Evolutionary conservation across 345 rosid genomes (phyloP).

Genomic region (Gossypium longicalyx): DNA sequence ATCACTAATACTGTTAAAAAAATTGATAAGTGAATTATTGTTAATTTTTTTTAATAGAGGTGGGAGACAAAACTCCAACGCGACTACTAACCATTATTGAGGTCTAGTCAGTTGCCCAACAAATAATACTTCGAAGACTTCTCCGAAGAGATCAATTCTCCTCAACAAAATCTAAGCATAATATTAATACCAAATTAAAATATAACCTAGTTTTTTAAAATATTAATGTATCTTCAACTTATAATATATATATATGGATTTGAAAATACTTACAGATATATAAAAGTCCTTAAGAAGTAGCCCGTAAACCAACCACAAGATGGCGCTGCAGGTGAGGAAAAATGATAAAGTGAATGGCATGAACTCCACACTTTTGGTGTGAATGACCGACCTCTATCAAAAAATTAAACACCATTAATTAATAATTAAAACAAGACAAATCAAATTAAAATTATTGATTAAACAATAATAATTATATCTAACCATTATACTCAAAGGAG

Average conservation of each 20-base stretch:
- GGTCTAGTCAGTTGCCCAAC: too few relatives aligned
- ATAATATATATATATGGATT: not conserved
- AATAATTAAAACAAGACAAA: not conserved
- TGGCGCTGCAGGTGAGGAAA: conserved; percentile 73
- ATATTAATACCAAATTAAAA: too few relatives aligned
- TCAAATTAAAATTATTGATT: not conserved
- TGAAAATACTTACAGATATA: conserved; percentile 54
- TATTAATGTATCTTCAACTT: not conserved
- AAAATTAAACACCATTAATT: not conserved
- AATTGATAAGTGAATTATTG: too few relatives aligned
- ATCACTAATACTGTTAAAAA: too few relatives aligned
- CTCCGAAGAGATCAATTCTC: too few relatives aligned
- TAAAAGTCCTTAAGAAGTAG: conserved; percentile 51
- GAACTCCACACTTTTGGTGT: conserved; percentile 83
- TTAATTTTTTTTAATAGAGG: too few relatives aligned
- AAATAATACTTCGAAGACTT: too few relatives aligned
- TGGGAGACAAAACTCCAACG: too few relatives aligned
- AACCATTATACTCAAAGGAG: conserved; percentile 49
- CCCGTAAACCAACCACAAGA: conserved; percentile 80
- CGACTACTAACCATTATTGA: too few relatives aligned
- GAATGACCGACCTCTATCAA: conserved; percentile 39
- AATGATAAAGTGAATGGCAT: conserved; percentile 88
- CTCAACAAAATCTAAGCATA: too few relatives aligned
- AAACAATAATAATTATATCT: not conserved
- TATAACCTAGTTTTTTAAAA: not conserved